phyloP scores from a whole-genome alignment of 768 basidiomycete genomes.

The Mycena pura region DNA sequence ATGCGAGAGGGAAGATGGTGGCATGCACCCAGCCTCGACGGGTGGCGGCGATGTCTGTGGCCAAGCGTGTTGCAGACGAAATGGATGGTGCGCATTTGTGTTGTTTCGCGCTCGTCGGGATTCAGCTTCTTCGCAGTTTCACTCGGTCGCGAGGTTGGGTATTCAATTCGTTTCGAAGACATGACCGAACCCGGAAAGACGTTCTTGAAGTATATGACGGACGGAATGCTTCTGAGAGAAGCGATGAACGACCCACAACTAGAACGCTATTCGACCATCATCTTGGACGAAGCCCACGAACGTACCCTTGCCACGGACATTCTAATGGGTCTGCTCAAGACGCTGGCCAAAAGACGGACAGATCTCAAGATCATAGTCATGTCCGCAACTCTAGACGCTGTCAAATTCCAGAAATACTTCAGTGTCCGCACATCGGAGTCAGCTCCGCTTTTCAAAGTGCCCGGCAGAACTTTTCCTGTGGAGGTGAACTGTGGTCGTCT shows the following conservation, averaged over 20 bases:
- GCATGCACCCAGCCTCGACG: conserved; percentile 97
- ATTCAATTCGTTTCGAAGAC: conserved; percentile 98
- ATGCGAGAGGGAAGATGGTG: conserved; percentile 87
- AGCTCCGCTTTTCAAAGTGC: conserved; percentile 89
- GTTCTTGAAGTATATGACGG: conserved; percentile 99
- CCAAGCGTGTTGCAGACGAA: conserved; percentile 98
- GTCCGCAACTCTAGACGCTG: conserved; percentile 96
- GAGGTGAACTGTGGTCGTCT: conserved; percentile 48
- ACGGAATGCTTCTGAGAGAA: conserved; percentile 98
- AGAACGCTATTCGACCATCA: conserved; percentile 93
- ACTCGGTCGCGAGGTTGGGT: conserved; percentile 95
- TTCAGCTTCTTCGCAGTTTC: conserved; percentile 60
- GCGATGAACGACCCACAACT: conserved; percentile 96
- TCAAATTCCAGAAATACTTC: conserved; percentile 98
- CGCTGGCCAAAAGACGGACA: conserved; percentile 74
- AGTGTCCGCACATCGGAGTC: conserved; percentile 49
- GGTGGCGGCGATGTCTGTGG: conserved; percentile 98
- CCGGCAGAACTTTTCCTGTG: conserved; percentile 93
- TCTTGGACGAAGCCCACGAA: conserved; percentile 98
- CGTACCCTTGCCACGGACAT: conserved; percentile 97
- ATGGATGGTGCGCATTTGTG: conserved; percentile 82
- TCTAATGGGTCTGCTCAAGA: conserved; percentile 95
- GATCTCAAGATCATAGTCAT: conserved; percentile 98
- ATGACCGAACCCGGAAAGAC: conserved; percentile 90
- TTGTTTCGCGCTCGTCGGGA: background rate